Conservation (phyloP, 192 early-diverging fungal genomes). For the Pilaira anomala region DNA sequence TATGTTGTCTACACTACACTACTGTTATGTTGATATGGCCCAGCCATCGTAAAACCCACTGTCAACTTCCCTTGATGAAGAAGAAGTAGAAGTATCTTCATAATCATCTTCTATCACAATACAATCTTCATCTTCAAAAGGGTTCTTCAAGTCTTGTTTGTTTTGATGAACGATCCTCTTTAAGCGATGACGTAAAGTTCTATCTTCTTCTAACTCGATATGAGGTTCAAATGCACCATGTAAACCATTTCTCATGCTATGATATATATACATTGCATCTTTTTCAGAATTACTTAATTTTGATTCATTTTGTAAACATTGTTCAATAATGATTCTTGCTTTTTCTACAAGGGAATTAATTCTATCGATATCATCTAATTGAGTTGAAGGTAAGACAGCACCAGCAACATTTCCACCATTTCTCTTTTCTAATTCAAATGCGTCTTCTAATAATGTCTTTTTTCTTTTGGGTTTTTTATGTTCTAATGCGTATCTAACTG, state of each 20-base stretch:
- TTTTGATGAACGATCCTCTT: neutral
- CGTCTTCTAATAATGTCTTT: slow-evolving; percentile 9
- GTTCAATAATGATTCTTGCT: slow-evolving; percentile 24
- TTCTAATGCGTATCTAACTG: slow-evolving; percentile 26
- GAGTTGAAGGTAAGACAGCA: neutral
- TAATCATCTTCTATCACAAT: slow-evolving; percentile 19
- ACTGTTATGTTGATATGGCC: no score
- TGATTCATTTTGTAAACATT: slow-evolving; percentile 36
- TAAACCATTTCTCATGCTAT: slow-evolving; percentile 26
- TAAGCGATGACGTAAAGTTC: neutral
- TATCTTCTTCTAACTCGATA: slow-evolving; percentile 17
- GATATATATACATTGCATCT: slow-evolving; percentile 42
- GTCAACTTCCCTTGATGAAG: neutral
- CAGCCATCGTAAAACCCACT: slow-evolving; percentile 16
- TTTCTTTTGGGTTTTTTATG: neutral
- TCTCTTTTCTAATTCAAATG: slow-evolving; percentile 13
- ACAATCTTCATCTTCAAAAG: slow-evolving; percentile 33
- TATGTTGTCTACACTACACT: no score
- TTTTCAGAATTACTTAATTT: slow-evolving; percentile 33
- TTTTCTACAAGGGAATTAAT: slow-evolving; percentile 18
- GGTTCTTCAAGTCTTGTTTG: slow-evolving; percentile 18
- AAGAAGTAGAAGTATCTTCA: neutral
- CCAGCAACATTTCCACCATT: neutral
- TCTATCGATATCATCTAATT: neutral
- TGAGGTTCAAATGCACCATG: slow-evolving; percentile 18